Percentiles rank a stretch among this genome's conserved stretches.
Conservation (phyloP, 345 rosid species). For the Sonneratia caseolaris region DNA sequence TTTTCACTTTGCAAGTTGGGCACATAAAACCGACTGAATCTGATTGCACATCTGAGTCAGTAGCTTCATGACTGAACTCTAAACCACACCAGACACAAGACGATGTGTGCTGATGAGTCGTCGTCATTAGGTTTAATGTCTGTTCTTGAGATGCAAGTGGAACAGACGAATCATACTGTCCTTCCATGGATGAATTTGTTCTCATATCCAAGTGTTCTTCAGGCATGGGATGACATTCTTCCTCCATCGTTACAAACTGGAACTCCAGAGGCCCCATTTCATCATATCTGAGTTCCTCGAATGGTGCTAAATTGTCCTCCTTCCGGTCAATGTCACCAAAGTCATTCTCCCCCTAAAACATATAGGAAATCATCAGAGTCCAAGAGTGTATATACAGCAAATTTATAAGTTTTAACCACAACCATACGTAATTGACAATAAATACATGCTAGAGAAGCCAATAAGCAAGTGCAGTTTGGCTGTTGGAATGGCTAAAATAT, state of each 20-base stretch:
- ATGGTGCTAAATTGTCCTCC: constrained; percentile 19
- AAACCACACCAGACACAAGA: constrained; percentile 55
- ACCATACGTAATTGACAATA: not conserved
- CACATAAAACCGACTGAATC: constrained; percentile 70
- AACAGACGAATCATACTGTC: constrained; percentile 18
- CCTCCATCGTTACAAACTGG: constrained; percentile 23
- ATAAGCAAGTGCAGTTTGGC: not conserved
- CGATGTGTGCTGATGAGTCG: constrained; percentile 23
- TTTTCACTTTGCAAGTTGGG: constrained; percentile 51
- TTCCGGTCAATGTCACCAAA: constrained; percentile 11
- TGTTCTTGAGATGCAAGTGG: constrained; percentile 32
- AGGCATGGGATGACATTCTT: constrained; percentile 20
- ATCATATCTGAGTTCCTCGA: constrained; percentile 41
- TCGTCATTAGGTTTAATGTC: constrained; percentile 11
- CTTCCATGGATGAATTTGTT: constrained; percentile 20
- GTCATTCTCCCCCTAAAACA: constrained; percentile 35
- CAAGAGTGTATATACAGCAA: not conserved
- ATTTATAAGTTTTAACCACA: not conserved
- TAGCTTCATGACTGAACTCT: constrained; percentile 46
- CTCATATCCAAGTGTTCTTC: constrained; percentile 25
- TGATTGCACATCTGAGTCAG: constrained; percentile 41
- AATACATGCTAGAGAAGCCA: not conserved
- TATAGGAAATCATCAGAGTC: constrained; percentile 1
- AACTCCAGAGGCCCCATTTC: constrained; percentile 33
- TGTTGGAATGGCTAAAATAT: too few relatives aligned